Conservation (phyloP, 306 rosid genomes). For the Vicia sativa region DNA sequence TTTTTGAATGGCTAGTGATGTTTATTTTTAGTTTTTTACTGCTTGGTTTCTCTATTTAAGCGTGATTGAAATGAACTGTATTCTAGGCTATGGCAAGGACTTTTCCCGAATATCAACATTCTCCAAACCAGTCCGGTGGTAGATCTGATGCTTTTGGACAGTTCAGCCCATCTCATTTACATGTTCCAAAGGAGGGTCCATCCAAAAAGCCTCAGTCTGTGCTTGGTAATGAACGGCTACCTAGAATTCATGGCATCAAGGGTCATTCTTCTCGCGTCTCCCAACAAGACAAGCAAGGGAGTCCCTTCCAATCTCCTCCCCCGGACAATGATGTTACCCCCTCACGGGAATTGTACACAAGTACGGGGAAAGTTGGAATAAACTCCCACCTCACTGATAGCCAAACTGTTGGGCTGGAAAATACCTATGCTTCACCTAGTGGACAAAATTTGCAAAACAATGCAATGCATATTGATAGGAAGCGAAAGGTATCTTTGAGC, state of each 20-base stretch:
- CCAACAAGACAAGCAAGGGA: conserved; percentile 66
- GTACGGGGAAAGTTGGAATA: conserved; percentile 42
- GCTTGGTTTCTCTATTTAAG: conserved; percentile 27
- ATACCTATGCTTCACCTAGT: conserved; percentile 50
- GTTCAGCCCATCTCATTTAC: conserved; percentile 61
- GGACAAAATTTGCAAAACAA: conserved; percentile 55
- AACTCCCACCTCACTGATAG: conserved; percentile 61
- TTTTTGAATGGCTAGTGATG: conserved; percentile 2
- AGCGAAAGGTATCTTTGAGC: conserved; percentile 73
- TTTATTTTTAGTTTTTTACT: conserved; percentile 22
- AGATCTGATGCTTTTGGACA: conserved; percentile 72
- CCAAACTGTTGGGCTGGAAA: conserved; percentile 56
- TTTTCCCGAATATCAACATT: conserved; percentile 66
- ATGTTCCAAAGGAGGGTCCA: conserved; percentile 65
- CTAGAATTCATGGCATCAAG: conserved; percentile 61
- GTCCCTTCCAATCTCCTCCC: conserved; percentile 59
- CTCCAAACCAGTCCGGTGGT: conserved; percentile 55
- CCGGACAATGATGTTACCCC: conserved; percentile 49
- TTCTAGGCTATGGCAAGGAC: conserved; percentile 73
- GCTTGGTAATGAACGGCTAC: conserved; percentile 62
- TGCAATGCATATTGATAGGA: conserved; percentile 60
- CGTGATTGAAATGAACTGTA: conserved; percentile 44
- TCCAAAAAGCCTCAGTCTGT: conserved; percentile 58
- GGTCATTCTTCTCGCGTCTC: conserved; percentile 71
- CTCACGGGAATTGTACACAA: conserved; percentile 55